These are phyloP conservation scores for Powellomyces hirtus DNA, from an alignment of 192 early-diverging fungal genomes.

Conservation along the genomic window DNA sequence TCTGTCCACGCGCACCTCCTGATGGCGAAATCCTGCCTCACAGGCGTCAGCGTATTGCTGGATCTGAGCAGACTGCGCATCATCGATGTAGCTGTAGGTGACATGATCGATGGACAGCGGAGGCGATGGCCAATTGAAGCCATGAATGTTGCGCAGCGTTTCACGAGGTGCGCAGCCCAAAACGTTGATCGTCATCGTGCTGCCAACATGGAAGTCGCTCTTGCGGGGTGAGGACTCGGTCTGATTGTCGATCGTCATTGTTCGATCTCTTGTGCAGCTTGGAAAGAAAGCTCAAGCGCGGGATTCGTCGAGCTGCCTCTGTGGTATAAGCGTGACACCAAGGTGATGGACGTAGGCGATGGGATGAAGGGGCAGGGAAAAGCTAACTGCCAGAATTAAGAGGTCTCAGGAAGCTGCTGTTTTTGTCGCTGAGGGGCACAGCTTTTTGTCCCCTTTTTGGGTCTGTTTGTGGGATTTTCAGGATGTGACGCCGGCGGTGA, in stretches of 20 bases:
- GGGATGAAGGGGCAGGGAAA: too few species aligned
- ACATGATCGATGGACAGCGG: constrained; percentile 2
- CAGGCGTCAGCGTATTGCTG: neutral
- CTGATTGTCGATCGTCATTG: neutral
- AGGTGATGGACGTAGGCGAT: too few species aligned
- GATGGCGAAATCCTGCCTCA: neutral
- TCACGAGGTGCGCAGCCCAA: neutral
- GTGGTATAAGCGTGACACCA: too few species aligned
- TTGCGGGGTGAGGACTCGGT: neutral
- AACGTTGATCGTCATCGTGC: neutral
- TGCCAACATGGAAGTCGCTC: neutral
- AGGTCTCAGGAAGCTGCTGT: too few species aligned
- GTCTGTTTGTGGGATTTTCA: too few species aligned
- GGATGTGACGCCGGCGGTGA: too few species aligned
- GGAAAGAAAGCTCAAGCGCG: too few species aligned
- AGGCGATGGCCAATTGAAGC: constrained; percentile 5
- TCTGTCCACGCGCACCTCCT: neutral
- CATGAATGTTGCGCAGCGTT: constrained; percentile 2
- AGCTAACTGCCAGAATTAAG: too few species aligned
- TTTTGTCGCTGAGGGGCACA: too few species aligned
- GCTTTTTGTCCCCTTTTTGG: too few species aligned
- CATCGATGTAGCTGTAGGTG: neutral
- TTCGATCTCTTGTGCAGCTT: too few species aligned
- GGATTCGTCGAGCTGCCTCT: too few species aligned
- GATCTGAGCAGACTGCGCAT: constrained; percentile 2